Evolutionary conservation across 78 protist species (phyloP), one percentile per base, ranked within the genome.

Genomic region (Chrysochromulina parva): DNA sequence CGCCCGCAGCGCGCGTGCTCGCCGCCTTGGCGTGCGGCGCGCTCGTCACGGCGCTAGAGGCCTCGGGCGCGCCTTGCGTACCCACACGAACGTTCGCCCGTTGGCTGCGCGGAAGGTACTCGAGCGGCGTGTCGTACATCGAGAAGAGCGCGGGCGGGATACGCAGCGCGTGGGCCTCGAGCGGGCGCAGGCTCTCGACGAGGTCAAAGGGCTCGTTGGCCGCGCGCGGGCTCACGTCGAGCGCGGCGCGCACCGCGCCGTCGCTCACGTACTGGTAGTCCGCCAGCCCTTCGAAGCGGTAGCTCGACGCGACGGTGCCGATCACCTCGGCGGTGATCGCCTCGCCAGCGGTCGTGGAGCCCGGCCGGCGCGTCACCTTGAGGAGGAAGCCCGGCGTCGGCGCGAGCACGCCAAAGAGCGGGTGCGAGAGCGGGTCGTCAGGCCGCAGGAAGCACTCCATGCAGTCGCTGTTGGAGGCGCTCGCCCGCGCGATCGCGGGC

Each of bases 341-440:
- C 22, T 3, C 52, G 19, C 22, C 52, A 17, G 48, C 52, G 52
- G 19, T 0, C 7, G 6, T n/a, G 26, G 24, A 26, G 52, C 52
- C 47, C 19, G 47, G 38, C 47, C 47, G 73, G 24, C 84, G 57
- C n/a, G 57, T 55, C 58, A 74, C 84, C 24, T 57, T 55, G 20
- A 74, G 55, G 57, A 74, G 84, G 26, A 74, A n/a, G 57, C 57
- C 84, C 16, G 58, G 24, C 22, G 10, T 5, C 4, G 6, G 13
- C n/a, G 9, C 38, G 14, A 14, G 0, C 62, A 26, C 62, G 14
- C 62, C 86, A 14, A 10, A 78, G 17, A 78, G 60, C 14, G 86
- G 86, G 86, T 78, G 86, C 62, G 86, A 78, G 62, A 50, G 59
- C 16, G 86, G 86, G 47, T 78, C 86, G 62, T 1, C 5, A 3